Percentiles rank a stretch among this genome's conserved stretches.
Evolutionary conservation across 805 yeast species (phyloP).

Genomic region (Hanseniaspora guilliermondii): DNA sequence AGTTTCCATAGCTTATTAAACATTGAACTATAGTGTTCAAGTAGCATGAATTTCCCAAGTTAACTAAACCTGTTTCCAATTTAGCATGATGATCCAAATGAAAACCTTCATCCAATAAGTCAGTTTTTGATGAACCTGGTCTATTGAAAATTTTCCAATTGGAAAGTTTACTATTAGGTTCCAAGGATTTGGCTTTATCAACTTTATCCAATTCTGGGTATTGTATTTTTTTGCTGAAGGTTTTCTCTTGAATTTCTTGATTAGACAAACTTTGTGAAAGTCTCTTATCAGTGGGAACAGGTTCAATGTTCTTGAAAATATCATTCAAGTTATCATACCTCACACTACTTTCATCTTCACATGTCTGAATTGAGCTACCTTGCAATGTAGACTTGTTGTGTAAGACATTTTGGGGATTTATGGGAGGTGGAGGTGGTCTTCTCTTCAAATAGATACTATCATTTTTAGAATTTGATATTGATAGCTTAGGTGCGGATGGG

Average conservation of each 20-base stretch:
- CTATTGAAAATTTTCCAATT: background rate
- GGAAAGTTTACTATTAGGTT: background rate
- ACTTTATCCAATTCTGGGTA: conserved; percentile 3
- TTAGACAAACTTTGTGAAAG: background rate
- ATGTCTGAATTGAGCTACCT: background rate
- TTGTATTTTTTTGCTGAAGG: background rate
- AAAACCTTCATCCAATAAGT: conserved; percentile 16
- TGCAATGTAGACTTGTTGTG: background rate
- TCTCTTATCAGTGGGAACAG: background rate
- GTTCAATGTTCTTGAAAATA: conserved; percentile 8
- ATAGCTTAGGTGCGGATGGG: conserved; percentile 9
- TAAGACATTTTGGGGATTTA: background rate
- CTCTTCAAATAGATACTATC: background rate
- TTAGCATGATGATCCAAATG: conserved; percentile 14
- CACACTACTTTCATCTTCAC: background rate
- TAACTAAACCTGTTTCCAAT: conserved; percentile 45
- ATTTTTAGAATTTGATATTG: background rate
- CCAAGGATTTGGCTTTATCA: background rate
- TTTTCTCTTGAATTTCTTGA: background rate
- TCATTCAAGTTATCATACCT: conserved; percentile 10
- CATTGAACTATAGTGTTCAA: conserved; percentile 89
- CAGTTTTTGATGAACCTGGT: background rate
- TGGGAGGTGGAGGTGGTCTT: background rate
- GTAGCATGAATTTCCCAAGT: conserved; percentile 85
- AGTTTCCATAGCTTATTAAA: conserved; percentile 55